Evolutionary conservation across 2,329 filamentous ascomycete genomes (phyloP).

Genomic region (Rhynchosporium graminicola): DNA sequence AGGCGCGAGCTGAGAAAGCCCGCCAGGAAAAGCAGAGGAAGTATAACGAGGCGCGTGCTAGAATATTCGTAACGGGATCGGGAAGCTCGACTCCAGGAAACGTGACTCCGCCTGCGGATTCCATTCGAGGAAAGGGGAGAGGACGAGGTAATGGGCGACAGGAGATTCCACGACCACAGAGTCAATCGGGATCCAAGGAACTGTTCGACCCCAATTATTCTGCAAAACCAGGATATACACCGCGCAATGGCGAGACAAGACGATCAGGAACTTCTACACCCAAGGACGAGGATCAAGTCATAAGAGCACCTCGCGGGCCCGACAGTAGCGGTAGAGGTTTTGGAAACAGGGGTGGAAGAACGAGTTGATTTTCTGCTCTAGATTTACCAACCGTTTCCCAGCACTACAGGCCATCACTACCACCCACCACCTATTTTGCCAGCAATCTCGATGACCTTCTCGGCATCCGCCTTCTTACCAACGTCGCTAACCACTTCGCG

Average conservation of each 20-base stretch:
- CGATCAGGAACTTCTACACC: conserved; percentile 49
- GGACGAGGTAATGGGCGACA: conserved; percentile 44
- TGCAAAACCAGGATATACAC: conserved; percentile 58
- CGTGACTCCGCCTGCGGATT: conserved; percentile 60
- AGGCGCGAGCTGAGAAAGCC: conserved; percentile 74
- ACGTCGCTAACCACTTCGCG: conserved; percentile 94
- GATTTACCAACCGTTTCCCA: conserved; percentile 83
- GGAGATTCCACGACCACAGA: conserved; percentile 41
- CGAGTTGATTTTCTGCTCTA: conserved; percentile 45
- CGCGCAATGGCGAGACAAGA: conserved; percentile 45
- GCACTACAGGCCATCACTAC: conserved; percentile 83
- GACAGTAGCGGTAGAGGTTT: conserved; percentile 76
- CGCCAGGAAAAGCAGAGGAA: conserved; percentile 86
- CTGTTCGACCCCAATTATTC: conserved; percentile 78
- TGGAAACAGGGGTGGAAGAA: conserved; percentile 63
- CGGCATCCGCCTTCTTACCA: conserved; percentile 75
- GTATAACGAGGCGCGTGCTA: conserved; percentile 85
- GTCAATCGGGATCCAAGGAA: conserved; percentile 51
- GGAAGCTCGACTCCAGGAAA: conserved; percentile 63
- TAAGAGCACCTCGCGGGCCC: conserved; percentile 76
- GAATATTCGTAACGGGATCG: conserved; percentile 72
- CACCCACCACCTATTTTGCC: conserved; percentile 92
- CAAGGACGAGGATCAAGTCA: conserved; percentile 64
- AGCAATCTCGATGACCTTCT: conserved; percentile 84
- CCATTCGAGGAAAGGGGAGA: conserved; percentile 51